Evolutionary conservation across 306 rosid species (phyloP), one percentile per base, ranked within the genome.

Genomic region (Spatholobus suberectus): DNA sequence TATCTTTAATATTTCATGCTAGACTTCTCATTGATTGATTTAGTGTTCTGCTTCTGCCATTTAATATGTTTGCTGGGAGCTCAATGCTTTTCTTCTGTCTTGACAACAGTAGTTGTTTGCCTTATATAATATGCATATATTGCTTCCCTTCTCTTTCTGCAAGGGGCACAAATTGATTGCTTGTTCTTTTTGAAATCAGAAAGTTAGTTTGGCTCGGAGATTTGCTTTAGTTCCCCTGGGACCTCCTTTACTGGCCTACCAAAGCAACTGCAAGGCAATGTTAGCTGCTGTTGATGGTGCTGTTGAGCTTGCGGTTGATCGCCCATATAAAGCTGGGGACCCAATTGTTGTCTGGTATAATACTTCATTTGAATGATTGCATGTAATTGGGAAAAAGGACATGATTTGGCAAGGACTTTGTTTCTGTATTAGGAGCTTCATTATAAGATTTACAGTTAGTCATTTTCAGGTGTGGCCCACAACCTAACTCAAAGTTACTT

Each of bases 161-260:
- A 77, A 34, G 3, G 54, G 13, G 23, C 24, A 51, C 18, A 46
- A 55, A 72, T 73, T 84, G 80, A 67, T 62, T 55, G 4, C 29
- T 69, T 87, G 26, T 78, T 41, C 17, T 37, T 83, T 47, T 71
- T 81, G 52, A n/a, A 74, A 26, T 38, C 96, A 96, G 99, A 96
- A 96, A 83, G 99, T 96, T 61, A 96, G 97, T 85, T 88, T 96
- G 88, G 98, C 99, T 70, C 96, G 97, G 70, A 91, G 99, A 85
- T 96, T 96, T 90, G 98, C 98, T 34, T 86, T 96, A 89, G 99
- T 96, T 78, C 99, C 99, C 52, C 92, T 96, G 71, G 99, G 99
- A 57, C 99, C 99, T 57, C 99, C 99, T 14, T 73, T 96, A 37
- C 83, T 96, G 87, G 90, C 97, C 79, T 96, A 96, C 83, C 66